Evolutionary conservation across 108 stramenopile species (phyloP), one percentile per base, ranked within the genome.

Genomic region (Schizochytrium sp.): DNA sequence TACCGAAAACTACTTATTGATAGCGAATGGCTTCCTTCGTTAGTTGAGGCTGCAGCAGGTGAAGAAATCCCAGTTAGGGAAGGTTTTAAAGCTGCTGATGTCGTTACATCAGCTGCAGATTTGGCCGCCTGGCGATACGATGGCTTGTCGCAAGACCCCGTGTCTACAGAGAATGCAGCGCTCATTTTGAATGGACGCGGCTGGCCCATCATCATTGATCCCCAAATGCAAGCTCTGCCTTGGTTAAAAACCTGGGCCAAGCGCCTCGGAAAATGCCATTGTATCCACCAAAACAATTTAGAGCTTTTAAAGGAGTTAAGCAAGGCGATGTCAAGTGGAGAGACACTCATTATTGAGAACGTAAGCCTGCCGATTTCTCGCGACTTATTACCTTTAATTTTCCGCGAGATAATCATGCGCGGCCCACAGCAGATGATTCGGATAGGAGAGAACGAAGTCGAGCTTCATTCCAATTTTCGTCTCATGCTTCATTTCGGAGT

Each of bases 181-280:
- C 95, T 95, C 44, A 94, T 96, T 8, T 89, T 72, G 46, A 95
- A 94, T 90, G 92, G 91, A 3, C 90, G 92, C 45, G 72, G 96
- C 53, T 96, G 96, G 96, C 95, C 95, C 3, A 93, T 96, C 47
- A 91, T 96, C 58, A 95, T 96, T 28, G 96, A 96, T 89, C 96
- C 96, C 38, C 95, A 96, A 93, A 92, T 96, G 45, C 94, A 94
- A 90, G 95, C 94, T 46, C 95, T 95, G 56, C 83, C 88, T 44
- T 96, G 95, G 95, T 83, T 96, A 28, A 28, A 28, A 28, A 28
- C 28, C 28, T 28, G 28, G 28, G 28, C 28, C 28, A 28, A 28
- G 28, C 28, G 28, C 28, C 28, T 28, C 28, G 28, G 28, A 28
- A 28, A 28, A 28, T 28, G 28, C 28, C 28, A 28, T 28, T 28